phyloP scores from a whole-genome alignment of 2,329 filamentous ascomycete genomes.

The Penicillium sp. region DNA sequence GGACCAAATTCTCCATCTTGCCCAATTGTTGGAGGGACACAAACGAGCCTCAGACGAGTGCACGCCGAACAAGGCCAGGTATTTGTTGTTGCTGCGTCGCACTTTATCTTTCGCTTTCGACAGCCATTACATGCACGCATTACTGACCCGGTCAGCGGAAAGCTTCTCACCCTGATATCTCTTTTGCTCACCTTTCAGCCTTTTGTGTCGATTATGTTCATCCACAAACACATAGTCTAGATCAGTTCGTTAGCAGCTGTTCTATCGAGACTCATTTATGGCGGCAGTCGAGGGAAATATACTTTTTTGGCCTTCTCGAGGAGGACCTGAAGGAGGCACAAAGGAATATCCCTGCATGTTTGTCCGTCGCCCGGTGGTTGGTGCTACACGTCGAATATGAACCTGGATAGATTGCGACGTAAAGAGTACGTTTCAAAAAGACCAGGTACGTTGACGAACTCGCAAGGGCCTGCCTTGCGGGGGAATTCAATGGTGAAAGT shows the following conservation, averaged over 20 bases:
- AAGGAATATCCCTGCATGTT: slow-evolving; percentile 74
- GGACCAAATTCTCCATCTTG: slow-evolving; percentile 58
- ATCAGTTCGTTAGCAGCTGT: slow-evolving; percentile 11
- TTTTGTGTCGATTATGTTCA: slow-evolving; percentile 96
- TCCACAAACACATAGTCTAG: slow-evolving; percentile 98
- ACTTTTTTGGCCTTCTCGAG: slow-evolving; percentile 82
- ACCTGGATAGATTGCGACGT: too few relatives aligned
- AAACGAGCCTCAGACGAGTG: slow-evolving; percentile 85
- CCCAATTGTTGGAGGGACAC: slow-evolving; percentile 80
- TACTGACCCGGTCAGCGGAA: slow-evolving; percentile 52
- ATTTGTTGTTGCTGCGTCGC: slow-evolving; percentile 94
- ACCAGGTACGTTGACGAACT: neutral
- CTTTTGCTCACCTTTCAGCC: slow-evolving; percentile 71
- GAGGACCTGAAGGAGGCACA: slow-evolving; percentile 62
- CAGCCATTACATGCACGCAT: slow-evolving; percentile 98
- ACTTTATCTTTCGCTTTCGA: slow-evolving; percentile 93
- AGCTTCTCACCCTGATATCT: neutral
- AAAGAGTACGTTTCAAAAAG: too few relatives aligned
- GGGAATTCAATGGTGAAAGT: slow-evolving; percentile 1
- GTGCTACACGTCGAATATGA: slow-evolving; percentile 1
- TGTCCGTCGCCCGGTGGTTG: slow-evolving; percentile 1
- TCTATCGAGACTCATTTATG: too few relatives aligned
- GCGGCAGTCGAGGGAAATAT: slow-evolving; percentile 38
- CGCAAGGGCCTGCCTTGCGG: slow-evolving; percentile 21
- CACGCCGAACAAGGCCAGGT: slow-evolving; percentile 97